phyloP scores from a whole-genome alignment of 345 rosid genomes.

The Eucalyptus albens region DNA sequence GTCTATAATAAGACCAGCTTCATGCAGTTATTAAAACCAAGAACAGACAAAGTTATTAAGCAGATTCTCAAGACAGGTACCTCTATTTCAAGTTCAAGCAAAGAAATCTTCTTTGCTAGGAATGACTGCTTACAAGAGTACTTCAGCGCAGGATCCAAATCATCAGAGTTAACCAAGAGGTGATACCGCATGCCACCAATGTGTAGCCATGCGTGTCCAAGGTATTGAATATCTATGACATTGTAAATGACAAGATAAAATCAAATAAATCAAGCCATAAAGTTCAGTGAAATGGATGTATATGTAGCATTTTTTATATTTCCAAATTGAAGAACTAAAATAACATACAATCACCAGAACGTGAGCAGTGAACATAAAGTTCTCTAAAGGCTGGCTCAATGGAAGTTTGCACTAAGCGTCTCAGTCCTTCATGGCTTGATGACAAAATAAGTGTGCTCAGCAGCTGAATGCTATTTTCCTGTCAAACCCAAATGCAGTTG shows the following conservation, averaged over 20 bases:
- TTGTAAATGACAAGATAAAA: background rate
- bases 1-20: background rate
- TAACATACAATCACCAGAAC: conserved; percentile 19
- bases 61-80: conserved; percentile 8
- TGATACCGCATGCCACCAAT: conserved; percentile 68
- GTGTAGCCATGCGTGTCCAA: conserved; percentile 62
- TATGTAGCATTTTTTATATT: background rate
- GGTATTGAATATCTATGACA: background rate
- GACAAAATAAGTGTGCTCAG: conserved; percentile 40
- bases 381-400: conserved; percentile 46
- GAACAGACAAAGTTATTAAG: background rate
- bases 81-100: conserved; percentile 63
- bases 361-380: conserved; percentile 37
- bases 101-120: conserved; percentile 41
- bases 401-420: conserved; percentile 19
- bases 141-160: conserved; percentile 74
- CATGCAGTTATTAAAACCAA: background rate
- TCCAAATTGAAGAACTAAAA: background rate
- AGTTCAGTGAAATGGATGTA: background rate
- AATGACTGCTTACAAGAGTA: conserved; percentile 44
- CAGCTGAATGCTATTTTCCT: conserved; percentile 17
- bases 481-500: background rate
- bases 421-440: conserved; percentile 53
- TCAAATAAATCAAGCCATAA: background rate
- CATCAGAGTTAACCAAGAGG: conserved; percentile 57